Percentiles rank a stretch among this genome's conserved stretches.
phyloP scores from a whole-genome alignment of 164 flowering plant species.

The Buxus sempervirens region DNA sequence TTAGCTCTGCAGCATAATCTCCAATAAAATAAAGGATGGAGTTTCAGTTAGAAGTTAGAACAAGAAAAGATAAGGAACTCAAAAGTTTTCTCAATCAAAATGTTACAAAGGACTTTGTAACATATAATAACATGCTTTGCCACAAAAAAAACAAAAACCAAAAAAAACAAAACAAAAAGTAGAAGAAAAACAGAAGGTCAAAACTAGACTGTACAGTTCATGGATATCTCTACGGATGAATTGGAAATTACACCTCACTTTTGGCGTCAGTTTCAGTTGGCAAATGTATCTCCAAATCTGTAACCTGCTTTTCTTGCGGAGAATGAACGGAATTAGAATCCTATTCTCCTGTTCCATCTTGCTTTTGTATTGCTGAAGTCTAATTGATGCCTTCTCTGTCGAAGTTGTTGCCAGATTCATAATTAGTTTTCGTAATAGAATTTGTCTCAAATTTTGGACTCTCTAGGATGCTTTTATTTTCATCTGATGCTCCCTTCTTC shows the following conservation, averaged over 20 bases:
- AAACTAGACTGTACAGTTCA: background rate
- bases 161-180: too few species aligned
- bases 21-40: background rate
- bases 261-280: background rate
- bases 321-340: conserved; percentile 1
- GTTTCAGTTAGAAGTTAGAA: background rate
- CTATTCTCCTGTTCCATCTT: background rate
- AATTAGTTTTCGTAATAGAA: background rate
- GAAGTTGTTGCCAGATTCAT: background rate
- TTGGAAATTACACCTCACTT: background rate
- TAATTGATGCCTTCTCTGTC: background rate
- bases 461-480: background rate
- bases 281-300: background rate
- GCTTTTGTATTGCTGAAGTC: background rate
- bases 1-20: too few species aligned
- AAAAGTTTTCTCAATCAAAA: background rate
- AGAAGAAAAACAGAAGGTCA: too few species aligned
- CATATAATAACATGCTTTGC: background rate
- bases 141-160: too few species aligned
- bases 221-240: background rate
- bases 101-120: background rate
- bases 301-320: background rate
- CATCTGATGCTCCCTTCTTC: background rate
- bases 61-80: background rate
- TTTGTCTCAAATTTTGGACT: background rate